phyloP scores from a whole-genome alignment of 306 rosid genomes.

The Rosa rugosa region DNA sequence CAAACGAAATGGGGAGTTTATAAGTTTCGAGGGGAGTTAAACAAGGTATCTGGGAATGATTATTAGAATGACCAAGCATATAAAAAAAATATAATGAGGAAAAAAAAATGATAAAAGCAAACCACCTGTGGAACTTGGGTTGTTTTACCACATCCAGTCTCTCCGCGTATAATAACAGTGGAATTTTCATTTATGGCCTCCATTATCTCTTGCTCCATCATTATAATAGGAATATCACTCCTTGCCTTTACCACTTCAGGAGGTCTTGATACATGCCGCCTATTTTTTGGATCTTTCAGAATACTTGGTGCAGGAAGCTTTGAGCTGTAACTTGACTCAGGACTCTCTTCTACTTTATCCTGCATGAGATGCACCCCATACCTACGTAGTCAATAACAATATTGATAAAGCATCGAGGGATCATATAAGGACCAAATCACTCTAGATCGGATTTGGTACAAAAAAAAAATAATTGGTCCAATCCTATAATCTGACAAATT shows the following conservation, averaged over 20 bases:
- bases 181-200: constrained; percentile 76
- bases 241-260: constrained; percentile 64
- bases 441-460: too few species aligned
- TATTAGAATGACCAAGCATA: background rate
- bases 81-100: background rate
- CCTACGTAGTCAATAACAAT: constrained; percentile 4
- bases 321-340: constrained; percentile 23
- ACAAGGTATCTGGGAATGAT: background rate
- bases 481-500: too few species aligned
- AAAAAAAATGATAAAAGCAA: background rate
- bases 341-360: constrained; percentile 37
- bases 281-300: constrained; percentile 56
- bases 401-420: background rate
- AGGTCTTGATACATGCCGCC: constrained; percentile 64
- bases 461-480: too few species aligned
- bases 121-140: constrained; percentile 98
- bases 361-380: constrained; percentile 36
- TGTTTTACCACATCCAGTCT: constrained; percentile 99
- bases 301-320: constrained; percentile 27
- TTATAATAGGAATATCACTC: constrained; percentile 84
- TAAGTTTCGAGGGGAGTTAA: background rate
- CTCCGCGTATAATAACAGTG: constrained; percentile 88
- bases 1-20: too few species aligned
- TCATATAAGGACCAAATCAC: too few species aligned
- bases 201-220: constrained; percentile 99